Percentiles rank a stretch among this genome's conserved stretches.
Evolutionary conservation across 179 eudicot genomes (phyloP).

Genomic region (Silene noctiflora): DNA sequence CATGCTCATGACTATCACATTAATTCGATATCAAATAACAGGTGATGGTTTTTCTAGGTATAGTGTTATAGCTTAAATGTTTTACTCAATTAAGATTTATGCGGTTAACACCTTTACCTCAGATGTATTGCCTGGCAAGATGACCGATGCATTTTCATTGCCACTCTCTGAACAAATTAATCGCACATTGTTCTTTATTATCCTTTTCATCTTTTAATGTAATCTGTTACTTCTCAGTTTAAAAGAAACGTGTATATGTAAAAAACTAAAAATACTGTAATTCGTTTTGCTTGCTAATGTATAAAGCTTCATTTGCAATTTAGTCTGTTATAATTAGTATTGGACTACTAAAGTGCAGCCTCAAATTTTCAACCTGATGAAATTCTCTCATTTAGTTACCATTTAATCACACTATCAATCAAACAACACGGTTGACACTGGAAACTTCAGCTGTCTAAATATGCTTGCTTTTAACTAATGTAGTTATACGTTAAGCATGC

Average conservation of each 20-base stretch:
- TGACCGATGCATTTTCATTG: too few species aligned
- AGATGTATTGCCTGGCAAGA: neutral
- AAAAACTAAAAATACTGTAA: too few species aligned
- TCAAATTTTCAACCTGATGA: neutral
- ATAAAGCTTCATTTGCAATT: neutral
- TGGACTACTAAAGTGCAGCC: neutral
- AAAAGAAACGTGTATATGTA: too few species aligned
- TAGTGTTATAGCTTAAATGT: neutral
- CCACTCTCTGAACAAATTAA: too few species aligned
- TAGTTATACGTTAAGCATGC: neutral
- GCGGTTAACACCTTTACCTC: neutral
- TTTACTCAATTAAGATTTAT: neutral
- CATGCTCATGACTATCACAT: conserved; percentile 98
- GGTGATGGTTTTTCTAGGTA: conserved; percentile 35
- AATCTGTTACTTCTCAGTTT: neutral
- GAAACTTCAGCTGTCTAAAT: neutral
- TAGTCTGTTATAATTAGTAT: neutral
- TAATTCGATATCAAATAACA: conserved; percentile 87
- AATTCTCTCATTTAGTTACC: neutral
- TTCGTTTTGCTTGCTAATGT: too few species aligned
- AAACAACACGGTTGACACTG: neutral
- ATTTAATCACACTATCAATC: neutral
- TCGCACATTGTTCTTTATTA: neutral
- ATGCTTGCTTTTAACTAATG: neutral
- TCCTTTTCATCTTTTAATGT: neutral